Percentiles rank a stretch among this genome's conserved stretches.
Conservation (phyloP, 2,329 filamentous ascomycete genomes). For the Tolypocladium album region DNA sequence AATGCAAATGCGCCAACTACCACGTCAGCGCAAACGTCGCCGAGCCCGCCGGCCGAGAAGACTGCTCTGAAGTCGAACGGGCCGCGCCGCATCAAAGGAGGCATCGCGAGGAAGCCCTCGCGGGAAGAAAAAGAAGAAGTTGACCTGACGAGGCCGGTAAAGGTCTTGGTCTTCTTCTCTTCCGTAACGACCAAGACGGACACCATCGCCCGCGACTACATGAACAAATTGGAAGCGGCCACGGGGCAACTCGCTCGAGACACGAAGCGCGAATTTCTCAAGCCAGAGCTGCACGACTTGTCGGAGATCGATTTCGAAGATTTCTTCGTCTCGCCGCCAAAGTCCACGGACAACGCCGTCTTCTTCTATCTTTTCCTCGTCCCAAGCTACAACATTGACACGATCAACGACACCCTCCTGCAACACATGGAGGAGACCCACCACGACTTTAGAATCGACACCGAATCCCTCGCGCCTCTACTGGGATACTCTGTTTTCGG, state of each 20-base stretch:
- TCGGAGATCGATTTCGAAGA: conserved; percentile 87
- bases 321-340: conserved; percentile 73
- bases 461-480: conserved; percentile 63
- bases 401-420: conserved; percentile 77
- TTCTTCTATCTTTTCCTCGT: conserved; percentile 78
- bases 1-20: conserved; percentile 6
- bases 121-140: conserved; percentile 12
- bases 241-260: conserved; percentile 37
- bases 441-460: conserved; percentile 93
- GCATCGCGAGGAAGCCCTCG: conserved; percentile 20
- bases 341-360: conserved; percentile 41
- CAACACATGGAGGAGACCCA: conserved; percentile 86
- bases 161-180: conserved; percentile 78
- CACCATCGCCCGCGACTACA: conserved; percentile 55
- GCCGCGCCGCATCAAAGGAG: conserved; percentile 39
- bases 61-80: conserved; percentile 23
- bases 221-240: conserved; percentile 39
- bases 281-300: conserved; percentile 63
- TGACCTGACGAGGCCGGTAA: conserved; percentile 38
- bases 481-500: conserved; percentile 91
- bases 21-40: not conserved
- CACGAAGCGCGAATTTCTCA: conserved; percentile 28
- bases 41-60: conserved; percentile 14
- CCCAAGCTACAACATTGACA: conserved; percentile 93
- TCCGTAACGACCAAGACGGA: conserved; percentile 80